Conservation (phyloP, 1,284 basidiomycete species). For the Rhodotorula sp. region DNA sequence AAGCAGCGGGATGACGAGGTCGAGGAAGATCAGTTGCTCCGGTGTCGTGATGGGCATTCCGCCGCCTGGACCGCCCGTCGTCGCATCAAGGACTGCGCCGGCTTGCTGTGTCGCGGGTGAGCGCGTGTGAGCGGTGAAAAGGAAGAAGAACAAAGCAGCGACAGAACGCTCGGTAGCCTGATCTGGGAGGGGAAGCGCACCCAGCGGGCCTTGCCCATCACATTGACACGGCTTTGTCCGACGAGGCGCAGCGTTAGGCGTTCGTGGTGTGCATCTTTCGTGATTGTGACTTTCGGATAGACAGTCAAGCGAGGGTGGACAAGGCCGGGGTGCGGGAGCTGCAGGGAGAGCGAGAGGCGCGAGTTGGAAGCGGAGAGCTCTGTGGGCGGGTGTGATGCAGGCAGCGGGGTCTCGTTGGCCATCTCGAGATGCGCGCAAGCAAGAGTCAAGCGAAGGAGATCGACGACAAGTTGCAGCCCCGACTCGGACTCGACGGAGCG, state of each 20-base stretch:
- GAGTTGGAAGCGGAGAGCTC: slow-evolving; percentile 4
- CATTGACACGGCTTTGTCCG: slow-evolving; percentile 5
- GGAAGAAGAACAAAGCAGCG: neutral
- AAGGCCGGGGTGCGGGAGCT: neutral
- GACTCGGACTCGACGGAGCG: too few relatives aligned
- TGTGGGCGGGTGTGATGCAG: neutral
- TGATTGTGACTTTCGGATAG: neutral
- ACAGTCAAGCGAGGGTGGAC: slow-evolving; percentile 11
- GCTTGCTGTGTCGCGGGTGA: slow-evolving; percentile 14
- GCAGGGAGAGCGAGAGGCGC: slow-evolving; percentile 13
- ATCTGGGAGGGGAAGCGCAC: slow-evolving; percentile 8
- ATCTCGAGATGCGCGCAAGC: neutral
- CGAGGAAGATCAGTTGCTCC: slow-evolving; percentile 18
- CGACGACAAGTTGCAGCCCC: neutral
- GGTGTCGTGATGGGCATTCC: slow-evolving; percentile 25
- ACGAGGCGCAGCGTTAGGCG: slow-evolving; percentile 20
- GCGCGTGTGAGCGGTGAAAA: too few relatives aligned
- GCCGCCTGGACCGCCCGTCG: slow-evolving; percentile 3
- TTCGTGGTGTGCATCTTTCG: slow-evolving; percentile 5
- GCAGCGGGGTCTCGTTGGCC: neutral
- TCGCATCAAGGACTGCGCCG: slow-evolving; percentile 9
- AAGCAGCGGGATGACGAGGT: slow-evolving; percentile 18
- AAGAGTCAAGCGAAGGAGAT: neutral
- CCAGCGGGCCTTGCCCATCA: slow-evolving; percentile 36
- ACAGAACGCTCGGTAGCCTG: too few relatives aligned